Percentiles rank a stretch among this genome's conserved stretches.
phyloP scores from a whole-genome alignment of 139 green algal genomes.

The Picocystis salinarum region DNA sequence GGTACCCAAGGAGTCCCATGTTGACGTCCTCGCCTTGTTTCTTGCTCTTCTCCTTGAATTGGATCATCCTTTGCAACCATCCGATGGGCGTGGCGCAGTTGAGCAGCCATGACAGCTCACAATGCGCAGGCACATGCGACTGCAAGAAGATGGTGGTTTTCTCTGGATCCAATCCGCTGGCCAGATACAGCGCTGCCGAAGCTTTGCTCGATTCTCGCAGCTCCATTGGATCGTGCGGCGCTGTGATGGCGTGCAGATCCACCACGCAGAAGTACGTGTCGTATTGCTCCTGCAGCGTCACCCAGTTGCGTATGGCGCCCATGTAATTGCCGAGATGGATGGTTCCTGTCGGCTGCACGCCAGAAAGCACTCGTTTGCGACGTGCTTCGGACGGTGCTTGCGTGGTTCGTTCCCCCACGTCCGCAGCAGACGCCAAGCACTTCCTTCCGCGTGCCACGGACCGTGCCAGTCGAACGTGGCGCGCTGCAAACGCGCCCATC shows the following conservation, averaged over 20 bases:
- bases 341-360: conserved; percentile 87
- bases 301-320: conserved; percentile 91
- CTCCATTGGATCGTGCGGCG: conserved; percentile 61
- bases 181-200: conserved; percentile 79
- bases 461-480: too few relatives aligned
- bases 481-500: too few relatives aligned
- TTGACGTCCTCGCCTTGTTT: conserved; percentile 73
- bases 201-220: conserved; percentile 47
- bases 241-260: conserved; percentile 87
- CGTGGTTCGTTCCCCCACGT: too few relatives aligned
- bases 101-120: conserved; percentile 86
- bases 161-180: conserved; percentile 69
- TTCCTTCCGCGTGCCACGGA: too few relatives aligned
- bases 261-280: conserved; percentile 92
- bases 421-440: too few relatives aligned
- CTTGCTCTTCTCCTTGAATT: conserved; percentile 90
- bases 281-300: conserved; percentile 76
- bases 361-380: conserved; percentile 69
- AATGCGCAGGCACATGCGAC: conserved; percentile 78
- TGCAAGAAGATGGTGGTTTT: conserved; percentile 67
- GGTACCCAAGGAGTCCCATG: conserved; percentile 88
- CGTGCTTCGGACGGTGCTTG: conserved; percentile 4
- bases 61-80: conserved; percentile 92
- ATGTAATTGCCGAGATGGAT: conserved; percentile 96
- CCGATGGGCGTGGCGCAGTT: conserved; percentile 75